Evolutionary conservation across 169 alveolate species (phyloP).

Genomic region (Plasmodium fragile): DNA sequence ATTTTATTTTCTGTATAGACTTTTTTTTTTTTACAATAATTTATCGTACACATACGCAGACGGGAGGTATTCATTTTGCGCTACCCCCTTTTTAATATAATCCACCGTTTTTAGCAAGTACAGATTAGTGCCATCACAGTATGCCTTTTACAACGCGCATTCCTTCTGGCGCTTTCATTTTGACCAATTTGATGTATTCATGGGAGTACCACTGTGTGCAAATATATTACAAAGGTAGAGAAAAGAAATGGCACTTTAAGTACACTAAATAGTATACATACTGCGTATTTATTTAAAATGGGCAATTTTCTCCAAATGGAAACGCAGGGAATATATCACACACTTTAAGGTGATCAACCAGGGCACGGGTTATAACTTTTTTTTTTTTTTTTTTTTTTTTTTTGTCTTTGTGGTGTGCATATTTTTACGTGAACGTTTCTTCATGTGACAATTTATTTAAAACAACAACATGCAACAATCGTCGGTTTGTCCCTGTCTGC

Average conservation of each 20-base stretch:
- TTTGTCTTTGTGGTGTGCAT: neutral
- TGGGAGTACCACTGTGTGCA: neutral
- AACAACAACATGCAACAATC: conserved; percentile 19
- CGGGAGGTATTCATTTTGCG: neutral
- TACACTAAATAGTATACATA: neutral
- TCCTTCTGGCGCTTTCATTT: neutral
- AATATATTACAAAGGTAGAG: neutral
- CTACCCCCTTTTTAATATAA: neutral
- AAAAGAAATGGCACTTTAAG: neutral
- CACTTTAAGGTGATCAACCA: neutral
- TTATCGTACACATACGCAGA: neutral
- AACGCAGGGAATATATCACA: neutral
- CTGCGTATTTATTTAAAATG: neutral
- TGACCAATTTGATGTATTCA: neutral
- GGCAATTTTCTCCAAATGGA: neutral
- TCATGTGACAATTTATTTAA: neutral
- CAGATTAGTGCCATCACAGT: neutral
- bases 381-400: conserved; percentile 8
- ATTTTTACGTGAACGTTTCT: conserved; percentile 7
- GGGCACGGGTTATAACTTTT: neutral
- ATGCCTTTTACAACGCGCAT: neutral
- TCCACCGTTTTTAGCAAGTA: neutral
- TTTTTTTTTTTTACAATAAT: neutral
- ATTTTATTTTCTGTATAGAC: neutral
- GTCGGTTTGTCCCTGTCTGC: neutral